Base-by-base conservation (phyloP, 2,329 filamentous ascomycete genomes). In the Pleomassaria siparia region DNA sequence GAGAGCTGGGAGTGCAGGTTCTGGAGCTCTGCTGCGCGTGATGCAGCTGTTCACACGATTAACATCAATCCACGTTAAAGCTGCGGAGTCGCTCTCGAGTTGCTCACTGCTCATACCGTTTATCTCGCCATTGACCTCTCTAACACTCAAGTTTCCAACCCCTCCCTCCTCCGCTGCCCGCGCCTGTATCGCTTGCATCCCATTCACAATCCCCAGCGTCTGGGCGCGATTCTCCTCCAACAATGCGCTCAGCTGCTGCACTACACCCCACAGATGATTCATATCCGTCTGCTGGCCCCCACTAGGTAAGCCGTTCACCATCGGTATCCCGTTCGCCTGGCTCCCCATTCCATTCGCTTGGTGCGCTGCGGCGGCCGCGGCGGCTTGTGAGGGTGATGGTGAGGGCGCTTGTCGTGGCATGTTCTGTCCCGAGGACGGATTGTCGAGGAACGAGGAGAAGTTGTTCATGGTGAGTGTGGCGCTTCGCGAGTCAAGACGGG, bases 211-310 rank as follows among this genome's bases (percentile, higher is more conserved):
- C 2, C 64, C 62, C 49, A 56, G 54, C 18, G 67, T 71, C 46
- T 72, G 68, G 28, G 62, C 64, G 33, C 70, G 62, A 49, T 73
- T 73, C 46, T 72, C 70, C 44, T 72, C 68, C 26, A 73, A 58
- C 43, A 71, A 49, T 49, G 70, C 63, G 45, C 64, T 67, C 43
- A 74, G 56, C 58, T 72, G 67, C 58, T 73, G 68, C 29, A 74
- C 69, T 26, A 72, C 64, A 25, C 60, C 60, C 71, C 70, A 73
- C 20, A 74, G 60, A 49, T 72, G 64, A 47, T 73, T 73, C 70
- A 74, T 72, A 45, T 74, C 71, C 12, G 67, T 72, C 55, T 73
- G 71, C 43, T 72, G 71, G 36, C 71, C 71, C 6, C 69, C 68
- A 22, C 60, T 64, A 9, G 68, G 66, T 35, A 72, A 55, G 16